These are phyloP conservation scores for Scolecobasidium constrictum DNA, from an alignment of 2,329 filamentous ascomycete genomes.

Conservation along the genomic window DNA sequence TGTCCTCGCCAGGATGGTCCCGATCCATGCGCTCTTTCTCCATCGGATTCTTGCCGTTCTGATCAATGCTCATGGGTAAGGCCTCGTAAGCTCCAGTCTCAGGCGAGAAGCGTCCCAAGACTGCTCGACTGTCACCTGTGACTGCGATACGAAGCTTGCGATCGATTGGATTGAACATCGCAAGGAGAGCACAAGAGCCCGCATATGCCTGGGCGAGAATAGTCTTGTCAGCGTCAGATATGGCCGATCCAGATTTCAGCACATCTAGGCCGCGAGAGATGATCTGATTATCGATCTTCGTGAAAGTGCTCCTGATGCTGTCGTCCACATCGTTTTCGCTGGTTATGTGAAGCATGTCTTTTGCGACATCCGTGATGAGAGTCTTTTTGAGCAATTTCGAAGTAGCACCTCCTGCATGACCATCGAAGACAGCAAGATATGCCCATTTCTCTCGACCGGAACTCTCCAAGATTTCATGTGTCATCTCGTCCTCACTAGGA, in stretches of 20 bases:
- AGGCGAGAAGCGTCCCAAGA: constrained; percentile 43
- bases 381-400: constrained; percentile 16
- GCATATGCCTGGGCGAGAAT: constrained; percentile 29
- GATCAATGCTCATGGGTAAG: constrained; percentile 49
- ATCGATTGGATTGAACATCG: constrained; percentile 46
- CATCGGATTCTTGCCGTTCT: constrained; percentile 51
- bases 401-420: constrained; percentile 25
- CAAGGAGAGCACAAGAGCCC: constrained; percentile 54
- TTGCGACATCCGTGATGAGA: constrained; percentile 15
- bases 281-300: constrained; percentile 27
- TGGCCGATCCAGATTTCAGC: constrained; percentile 17
- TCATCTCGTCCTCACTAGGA: not conserved
- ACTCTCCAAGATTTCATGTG: not conserved
- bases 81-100: constrained; percentile 37
- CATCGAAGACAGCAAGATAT: constrained; percentile 30
- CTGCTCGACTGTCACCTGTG: constrained; percentile 56
- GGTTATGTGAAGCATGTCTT: constrained; percentile 15
- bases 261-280: constrained; percentile 14
- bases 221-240: constrained; percentile 11
- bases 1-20: constrained; percentile 52
- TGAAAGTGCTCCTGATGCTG: constrained; percentile 29
- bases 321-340: constrained; percentile 20
- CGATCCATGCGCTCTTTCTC: constrained; percentile 45
- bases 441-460: constrained; percentile 16
- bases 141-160: constrained; percentile 51